Percentiles rank a stretch among this genome's conserved stretches.
These are phyloP conservation scores for Plasmodium relictum DNA, from an alignment of 169 alveolate species.

Conservation along the genomic window DNA sequence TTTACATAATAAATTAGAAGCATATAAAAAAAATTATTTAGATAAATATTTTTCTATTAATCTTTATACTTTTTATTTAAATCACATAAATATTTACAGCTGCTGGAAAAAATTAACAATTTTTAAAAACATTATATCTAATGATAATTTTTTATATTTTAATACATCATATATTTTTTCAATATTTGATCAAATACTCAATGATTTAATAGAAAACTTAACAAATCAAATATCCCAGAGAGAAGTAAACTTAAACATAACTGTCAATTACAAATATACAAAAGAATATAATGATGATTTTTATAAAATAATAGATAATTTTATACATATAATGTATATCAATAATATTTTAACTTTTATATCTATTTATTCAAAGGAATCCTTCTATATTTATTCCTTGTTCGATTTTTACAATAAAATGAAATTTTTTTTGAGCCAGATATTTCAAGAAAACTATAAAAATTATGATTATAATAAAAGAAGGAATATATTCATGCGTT, in stretches of 20 bases:
- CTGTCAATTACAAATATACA: background rate
- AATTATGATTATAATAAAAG: background rate
- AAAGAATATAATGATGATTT: background rate
- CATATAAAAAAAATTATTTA: constrained; percentile 16
- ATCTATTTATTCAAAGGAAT: constrained; percentile 14
- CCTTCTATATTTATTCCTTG: background rate
- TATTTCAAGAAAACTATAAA: background rate
- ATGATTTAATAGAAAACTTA: background rate
- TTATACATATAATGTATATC: constrained; percentile 8
- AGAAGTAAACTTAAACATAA: background rate
- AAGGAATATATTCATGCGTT: background rate
- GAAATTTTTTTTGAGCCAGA: background rate
- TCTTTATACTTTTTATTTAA: constrained; percentile 2
- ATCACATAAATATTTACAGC: background rate
- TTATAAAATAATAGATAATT: background rate
- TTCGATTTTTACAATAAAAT: constrained; percentile 12
- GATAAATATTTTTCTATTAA: constrained; percentile 3
- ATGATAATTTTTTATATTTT: constrained; percentile 8
- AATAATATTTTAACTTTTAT: constrained; percentile 13
- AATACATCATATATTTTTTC: background rate
- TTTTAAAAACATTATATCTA: background rate
- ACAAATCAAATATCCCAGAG: background rate
- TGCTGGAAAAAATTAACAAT: constrained; percentile 25
- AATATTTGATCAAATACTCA: constrained; percentile 3
- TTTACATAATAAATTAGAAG: background rate